phyloP scores from a whole-genome alignment of 257 asterid species.

The Penstemon newberryi region DNA sequence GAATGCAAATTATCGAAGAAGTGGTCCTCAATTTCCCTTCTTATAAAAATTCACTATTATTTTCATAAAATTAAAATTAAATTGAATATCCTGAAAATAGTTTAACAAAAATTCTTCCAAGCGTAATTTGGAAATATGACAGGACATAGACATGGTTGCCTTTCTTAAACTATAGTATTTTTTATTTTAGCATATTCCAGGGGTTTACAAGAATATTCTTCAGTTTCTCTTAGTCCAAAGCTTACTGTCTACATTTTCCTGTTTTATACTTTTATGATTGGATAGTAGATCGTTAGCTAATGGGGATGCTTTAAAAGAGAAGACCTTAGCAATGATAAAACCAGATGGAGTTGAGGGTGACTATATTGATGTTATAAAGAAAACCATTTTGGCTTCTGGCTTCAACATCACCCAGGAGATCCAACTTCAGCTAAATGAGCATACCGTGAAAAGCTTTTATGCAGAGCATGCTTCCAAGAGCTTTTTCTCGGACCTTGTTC shows the following conservation, averaged over 20 bases:
- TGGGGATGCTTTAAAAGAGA: slow-evolving; percentile 40
- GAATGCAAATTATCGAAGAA: no score
- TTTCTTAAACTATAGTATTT: background rate
- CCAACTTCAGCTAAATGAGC: slow-evolving; percentile 55
- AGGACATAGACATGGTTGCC: slow-evolving; percentile 1
- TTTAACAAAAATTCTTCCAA: no score
- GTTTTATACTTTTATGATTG: slow-evolving; percentile 17
- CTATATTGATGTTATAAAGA: slow-evolving; percentile 52
- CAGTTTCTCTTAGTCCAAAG: background rate
- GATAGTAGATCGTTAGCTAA: slow-evolving; percentile 45
- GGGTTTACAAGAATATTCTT: slow-evolving; percentile 1
- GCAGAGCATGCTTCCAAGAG: slow-evolving; percentile 69
- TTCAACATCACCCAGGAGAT: slow-evolving; percentile 55
- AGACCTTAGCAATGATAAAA: slow-evolving; percentile 78
- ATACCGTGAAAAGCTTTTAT: slow-evolving; percentile 53
- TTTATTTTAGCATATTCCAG: background rate
- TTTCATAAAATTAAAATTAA: no score
- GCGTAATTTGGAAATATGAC: no score
- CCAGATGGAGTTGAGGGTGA: slow-evolving; percentile 81
- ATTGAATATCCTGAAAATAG: no score
- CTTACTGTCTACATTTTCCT: background rate
- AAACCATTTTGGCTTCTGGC: slow-evolving; percentile 55
- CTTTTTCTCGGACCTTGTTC: slow-evolving; percentile 68
- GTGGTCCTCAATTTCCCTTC: no score
- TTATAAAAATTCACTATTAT: no score